Percentiles rank a stretch among this genome's conserved stretches.
Conservation (phyloP, 2,329 filamentous ascomycete species). For the Gliomastix tumulicola region DNA sequence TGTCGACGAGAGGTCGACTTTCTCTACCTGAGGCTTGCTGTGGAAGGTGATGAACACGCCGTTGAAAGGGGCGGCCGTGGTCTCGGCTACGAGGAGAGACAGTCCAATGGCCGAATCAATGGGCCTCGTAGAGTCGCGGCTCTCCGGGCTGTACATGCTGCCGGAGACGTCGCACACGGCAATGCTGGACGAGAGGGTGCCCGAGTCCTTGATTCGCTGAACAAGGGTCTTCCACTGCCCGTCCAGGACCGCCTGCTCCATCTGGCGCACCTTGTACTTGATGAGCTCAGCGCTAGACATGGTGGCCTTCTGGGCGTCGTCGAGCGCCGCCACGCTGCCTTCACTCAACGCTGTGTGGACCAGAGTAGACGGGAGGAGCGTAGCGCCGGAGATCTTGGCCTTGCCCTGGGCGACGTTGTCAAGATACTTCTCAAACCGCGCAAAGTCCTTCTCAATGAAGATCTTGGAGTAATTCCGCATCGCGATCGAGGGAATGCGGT, state of each 20-base stretch:
- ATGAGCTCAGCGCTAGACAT: conserved; percentile 11
- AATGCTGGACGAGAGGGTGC: conserved; percentile 43
- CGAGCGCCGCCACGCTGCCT: background rate
- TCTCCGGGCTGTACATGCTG: conserved; percentile 34
- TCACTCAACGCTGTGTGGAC: conserved; percentile 21
- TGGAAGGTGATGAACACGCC: conserved; percentile 50
- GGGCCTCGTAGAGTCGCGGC: conserved; percentile 38
- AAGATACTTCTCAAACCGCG: conserved; percentile 42
- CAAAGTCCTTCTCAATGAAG: conserved; percentile 43
- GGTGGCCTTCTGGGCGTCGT: conserved; percentile 1
- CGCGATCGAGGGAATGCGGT: conserved; percentile 47
- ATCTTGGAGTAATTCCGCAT: conserved; percentile 44
- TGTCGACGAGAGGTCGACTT: conserved; percentile 25
- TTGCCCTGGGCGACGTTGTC: conserved; percentile 38
- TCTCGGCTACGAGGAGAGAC: conserved; percentile 47
- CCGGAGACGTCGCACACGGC: conserved; percentile 52
- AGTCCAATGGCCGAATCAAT: conserved; percentile 49
- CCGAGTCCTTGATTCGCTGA: conserved; percentile 48
- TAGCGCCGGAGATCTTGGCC: conserved; percentile 46
- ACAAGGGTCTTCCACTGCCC: conserved; percentile 52
- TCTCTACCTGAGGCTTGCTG: conserved; percentile 26
- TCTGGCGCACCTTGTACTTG: conserved; percentile 16
- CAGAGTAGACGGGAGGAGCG: conserved; percentile 43
- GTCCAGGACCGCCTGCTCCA: conserved; percentile 30
- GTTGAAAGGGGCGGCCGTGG: conserved; percentile 43